These are phyloP conservation scores for Styphnolobium japonicum DNA, from an alignment of 306 rosid species.

Conservation along the genomic window DNA sequence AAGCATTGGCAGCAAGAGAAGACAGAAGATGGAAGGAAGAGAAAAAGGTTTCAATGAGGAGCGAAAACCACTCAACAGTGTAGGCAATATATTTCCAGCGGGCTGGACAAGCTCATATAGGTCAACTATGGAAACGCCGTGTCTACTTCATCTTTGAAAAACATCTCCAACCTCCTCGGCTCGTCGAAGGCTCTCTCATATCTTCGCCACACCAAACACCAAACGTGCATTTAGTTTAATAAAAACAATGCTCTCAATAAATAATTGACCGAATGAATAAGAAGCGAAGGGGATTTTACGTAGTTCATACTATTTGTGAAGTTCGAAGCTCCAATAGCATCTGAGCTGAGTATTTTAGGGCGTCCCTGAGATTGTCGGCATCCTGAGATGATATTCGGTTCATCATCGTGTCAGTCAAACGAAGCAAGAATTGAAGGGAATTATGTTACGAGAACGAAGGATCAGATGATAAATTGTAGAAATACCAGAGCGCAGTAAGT, in stretches of 20 bases:
- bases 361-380: slow-evolving; percentile 80
- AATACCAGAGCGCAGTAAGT: slow-evolving; percentile 83
- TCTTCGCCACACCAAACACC: slow-evolving; percentile 35
- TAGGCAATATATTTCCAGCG: slow-evolving; percentile 92
- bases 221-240: background rate
- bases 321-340: slow-evolving; percentile 96
- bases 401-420: background rate
- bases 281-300: slow-evolving; percentile 39
- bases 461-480: background rate
- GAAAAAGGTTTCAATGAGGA: background rate
- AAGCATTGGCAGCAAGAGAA: background rate
- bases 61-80: slow-evolving; percentile 54
- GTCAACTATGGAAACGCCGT: slow-evolving; percentile 74
- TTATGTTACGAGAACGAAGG: background rate
- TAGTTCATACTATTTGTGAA: slow-evolving; percentile 84
- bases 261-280: background rate
- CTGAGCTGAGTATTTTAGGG: slow-evolving; percentile 80
- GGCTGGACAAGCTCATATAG: slow-evolving; percentile 94
- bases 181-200: slow-evolving; percentile 99
- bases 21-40: background rate
- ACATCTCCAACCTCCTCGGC: slow-evolving; percentile 79
- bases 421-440: slow-evolving; percentile 6
- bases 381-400: slow-evolving; percentile 45
- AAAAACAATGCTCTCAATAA: too few relatives aligned
- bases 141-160: slow-evolving; percentile 88